Conservation (phyloP, 2,329 filamentous ascomycete species). For the Penicillium paneum region DNA sequence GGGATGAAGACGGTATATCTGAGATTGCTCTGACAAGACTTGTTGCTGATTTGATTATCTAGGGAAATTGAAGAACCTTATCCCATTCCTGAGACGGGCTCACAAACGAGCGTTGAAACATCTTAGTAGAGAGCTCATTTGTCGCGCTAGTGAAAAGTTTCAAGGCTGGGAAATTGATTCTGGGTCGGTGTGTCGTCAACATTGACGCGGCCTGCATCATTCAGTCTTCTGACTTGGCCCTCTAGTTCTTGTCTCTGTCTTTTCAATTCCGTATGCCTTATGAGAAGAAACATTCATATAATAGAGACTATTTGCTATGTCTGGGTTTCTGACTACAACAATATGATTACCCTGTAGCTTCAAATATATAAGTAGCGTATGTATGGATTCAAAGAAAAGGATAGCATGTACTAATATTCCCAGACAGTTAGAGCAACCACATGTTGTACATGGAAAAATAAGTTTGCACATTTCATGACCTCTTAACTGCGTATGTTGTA, state of each 20-base stretch:
- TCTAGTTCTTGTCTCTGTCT: neutral
- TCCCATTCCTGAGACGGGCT: slow-evolving; percentile 31
- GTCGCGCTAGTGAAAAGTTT: neutral
- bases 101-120: neutral
- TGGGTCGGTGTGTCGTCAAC: neutral
- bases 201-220: neutral
- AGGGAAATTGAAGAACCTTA: slow-evolving; percentile 30
- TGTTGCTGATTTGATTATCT: neutral
- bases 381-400: too few species aligned
- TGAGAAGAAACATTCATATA: too few species aligned
- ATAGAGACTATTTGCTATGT: too few species aligned
- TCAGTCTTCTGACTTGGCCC: neutral
- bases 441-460: too few species aligned
- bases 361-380: too few species aligned
- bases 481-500: too few species aligned
- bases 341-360: too few species aligned
- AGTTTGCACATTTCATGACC: too few species aligned
- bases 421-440: too few species aligned
- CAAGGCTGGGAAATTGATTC: neutral
- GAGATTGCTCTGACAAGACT: neutral
- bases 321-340: too few species aligned
- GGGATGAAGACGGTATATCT: slow-evolving; percentile 35
- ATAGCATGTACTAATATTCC: too few species aligned
- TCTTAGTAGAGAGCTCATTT: neutral
- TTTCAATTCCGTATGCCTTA: too few species aligned